Percentiles rank a stretch among this genome's conserved stretches.
Evolutionary conservation across 768 basidiomycete genomes (phyloP).

Genomic region (Boletales sp.): DNA sequence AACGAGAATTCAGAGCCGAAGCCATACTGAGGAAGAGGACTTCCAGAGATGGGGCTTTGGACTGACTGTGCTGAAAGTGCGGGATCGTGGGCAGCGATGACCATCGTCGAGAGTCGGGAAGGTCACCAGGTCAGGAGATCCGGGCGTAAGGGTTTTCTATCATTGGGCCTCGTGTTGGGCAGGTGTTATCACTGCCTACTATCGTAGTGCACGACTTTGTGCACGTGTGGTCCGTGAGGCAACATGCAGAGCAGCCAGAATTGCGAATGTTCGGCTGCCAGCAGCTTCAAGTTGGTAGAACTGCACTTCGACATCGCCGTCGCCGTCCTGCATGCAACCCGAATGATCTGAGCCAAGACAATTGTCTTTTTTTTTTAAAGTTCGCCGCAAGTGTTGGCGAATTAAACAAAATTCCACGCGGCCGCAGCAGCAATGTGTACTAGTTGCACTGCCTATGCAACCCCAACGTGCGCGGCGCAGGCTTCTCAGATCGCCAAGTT

Average conservation of each 20-base stretch:
- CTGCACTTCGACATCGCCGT: background rate
- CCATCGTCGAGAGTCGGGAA: conserved; percentile 22
- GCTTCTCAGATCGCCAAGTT: background rate
- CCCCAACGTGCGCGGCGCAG: background rate
- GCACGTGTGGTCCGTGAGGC: conserved; percentile 26
- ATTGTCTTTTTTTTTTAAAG: no score
- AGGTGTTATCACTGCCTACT: conserved; percentile 31
- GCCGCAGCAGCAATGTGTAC: background rate
- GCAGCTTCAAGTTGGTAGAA: background rate
- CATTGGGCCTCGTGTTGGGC: conserved; percentile 29
- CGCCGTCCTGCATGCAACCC: no score
- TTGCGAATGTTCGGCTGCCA: background rate
- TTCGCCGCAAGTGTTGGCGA: no score
- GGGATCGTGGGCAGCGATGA: conserved; percentile 13
- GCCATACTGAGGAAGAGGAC: conserved; percentile 65
- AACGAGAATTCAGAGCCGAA: conserved; percentile 65
- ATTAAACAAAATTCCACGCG: background rate
- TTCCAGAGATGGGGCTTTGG: conserved; percentile 20
- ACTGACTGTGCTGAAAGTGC: conserved; percentile 10
- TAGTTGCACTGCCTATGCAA: background rate
- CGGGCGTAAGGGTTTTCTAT: conserved; percentile 26
- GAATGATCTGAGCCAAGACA: no score
- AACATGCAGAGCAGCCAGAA: background rate
- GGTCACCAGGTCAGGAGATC: conserved; percentile 4
- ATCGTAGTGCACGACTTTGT: conserved; percentile 15